Evolutionary conservation across 371 early-diverging fungal species (phyloP), one percentile per base, ranked within the genome.

Genomic region (Fennellomyces sp.): DNA sequence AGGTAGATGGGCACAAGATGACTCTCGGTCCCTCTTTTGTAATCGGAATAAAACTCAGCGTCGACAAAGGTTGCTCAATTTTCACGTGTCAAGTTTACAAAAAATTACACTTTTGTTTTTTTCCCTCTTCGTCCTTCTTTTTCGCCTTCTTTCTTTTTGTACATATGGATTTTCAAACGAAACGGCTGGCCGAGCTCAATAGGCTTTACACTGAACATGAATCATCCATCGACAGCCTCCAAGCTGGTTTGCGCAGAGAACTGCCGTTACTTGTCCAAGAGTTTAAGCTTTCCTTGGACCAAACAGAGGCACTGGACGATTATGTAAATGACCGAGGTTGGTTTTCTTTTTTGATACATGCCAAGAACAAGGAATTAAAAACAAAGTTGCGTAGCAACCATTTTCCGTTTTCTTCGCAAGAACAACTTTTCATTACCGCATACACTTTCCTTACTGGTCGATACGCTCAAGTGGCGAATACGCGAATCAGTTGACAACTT

Each of bases 401-500:
- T 80, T 17, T 80, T 80, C 62, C 77, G 80, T 8, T 77, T 64
- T 55, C 51, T 80, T 13, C 64, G 67, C 5, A 72, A 71, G 47
- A 70, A 73, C 28, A 64, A 68, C 7, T 77, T 56, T 33, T 71
- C 72, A 3, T 33, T 77, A 45, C 73, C 75, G 4, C 65, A 67
- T 5, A 63, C 75, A 6, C 55, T 77, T 0, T 75, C 77, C 11
- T 52, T 70, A 5, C 53, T 77, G 38, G 25, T 80, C 17, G 77
- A 72, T 29, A 77, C 72, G 7, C 58, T 80, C 4, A 63, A 66
- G 56, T 80, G 80, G 80, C 69, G 80, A 31, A 62, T 80, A 2
- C 36, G 48, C 0, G 66, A 75, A 55, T 52, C 67, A 0, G 55
- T 80, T 12, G 73, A 76, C 35, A 33, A 25, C 5, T 54, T 73